Percentiles rank a stretch among this genome's conserved stretches.
These are phyloP conservation scores for Aurifilum marmelostoma DNA, from an alignment of 2,329 filamentous ascomycete species.

Conservation along the genomic window DNA sequence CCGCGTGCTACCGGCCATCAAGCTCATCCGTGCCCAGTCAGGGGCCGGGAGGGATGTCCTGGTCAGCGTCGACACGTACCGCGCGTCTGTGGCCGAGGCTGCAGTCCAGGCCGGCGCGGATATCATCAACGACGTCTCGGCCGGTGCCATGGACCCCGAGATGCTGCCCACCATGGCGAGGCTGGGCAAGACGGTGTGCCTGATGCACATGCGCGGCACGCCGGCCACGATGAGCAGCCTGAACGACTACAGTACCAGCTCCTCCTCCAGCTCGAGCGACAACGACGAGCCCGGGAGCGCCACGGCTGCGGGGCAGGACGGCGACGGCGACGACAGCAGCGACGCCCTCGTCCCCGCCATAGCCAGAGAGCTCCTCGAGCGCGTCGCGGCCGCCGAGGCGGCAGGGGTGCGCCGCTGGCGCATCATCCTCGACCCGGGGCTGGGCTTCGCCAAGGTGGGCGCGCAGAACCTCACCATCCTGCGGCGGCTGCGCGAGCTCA, in stretches of 20 bases:
- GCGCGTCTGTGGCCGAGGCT: constrained; percentile 76
- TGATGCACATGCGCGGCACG: constrained; percentile 94
- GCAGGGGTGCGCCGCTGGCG: constrained; percentile 91
- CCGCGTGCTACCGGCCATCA: constrained; percentile 79
- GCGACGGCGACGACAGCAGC: constrained; percentile 51
- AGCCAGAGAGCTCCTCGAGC: constrained; percentile 66
- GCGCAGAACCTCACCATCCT: constrained; percentile 83
- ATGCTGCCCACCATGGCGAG: constrained; percentile 84
- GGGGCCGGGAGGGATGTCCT: constrained; percentile 64
- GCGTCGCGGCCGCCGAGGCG: constrained; percentile 73
- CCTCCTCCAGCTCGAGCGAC: constrained; percentile 47
- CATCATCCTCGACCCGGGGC: constrained; percentile 89
- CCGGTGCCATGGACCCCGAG: constrained; percentile 72
- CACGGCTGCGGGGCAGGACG: neutral
- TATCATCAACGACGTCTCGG: constrained; percentile 94
- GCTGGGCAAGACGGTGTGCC: constrained; percentile 73
- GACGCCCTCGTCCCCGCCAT: constrained; percentile 68
- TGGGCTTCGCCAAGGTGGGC: constrained; percentile 88
- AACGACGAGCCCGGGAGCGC: constrained; percentile 22
- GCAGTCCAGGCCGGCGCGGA: constrained; percentile 81
- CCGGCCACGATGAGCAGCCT: constrained; percentile 78
- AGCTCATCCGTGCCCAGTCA: constrained; percentile 69
- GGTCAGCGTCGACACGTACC: constrained; percentile 92
- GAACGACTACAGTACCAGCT: constrained; percentile 57
- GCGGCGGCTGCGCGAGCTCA: constrained; percentile 65